Percentiles rank a stretch among this genome's conserved stretches.
Evolutionary conservation across 306 rosid species (phyloP).

Genomic region (Vicia faba): DNA sequence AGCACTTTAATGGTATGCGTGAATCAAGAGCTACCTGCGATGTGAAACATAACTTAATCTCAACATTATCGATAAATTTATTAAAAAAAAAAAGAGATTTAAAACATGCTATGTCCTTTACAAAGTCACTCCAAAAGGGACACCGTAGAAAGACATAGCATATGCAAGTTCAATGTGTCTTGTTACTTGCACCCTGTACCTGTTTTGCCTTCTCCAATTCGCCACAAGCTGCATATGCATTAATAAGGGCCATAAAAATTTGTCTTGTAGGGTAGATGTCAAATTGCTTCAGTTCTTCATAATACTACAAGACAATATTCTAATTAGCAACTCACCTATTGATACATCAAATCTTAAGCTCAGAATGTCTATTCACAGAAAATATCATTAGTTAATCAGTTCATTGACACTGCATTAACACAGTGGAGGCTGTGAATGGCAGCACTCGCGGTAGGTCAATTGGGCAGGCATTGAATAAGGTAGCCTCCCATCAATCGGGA

Average conservation of each 20-base stretch:
- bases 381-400: slow-evolving; percentile 18
- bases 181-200: slow-evolving; percentile 48
- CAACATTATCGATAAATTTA: neutral
- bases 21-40: slow-evolving; percentile 61
- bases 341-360: slow-evolving; percentile 27
- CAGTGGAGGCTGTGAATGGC: neutral
- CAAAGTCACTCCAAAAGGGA: slow-evolving; percentile 5
- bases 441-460: neutral
- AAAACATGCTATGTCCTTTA: slow-evolving; percentile 8
- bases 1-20: slow-evolving; percentile 45
- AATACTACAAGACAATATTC: slow-evolving; percentile 57
- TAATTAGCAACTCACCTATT: slow-evolving; percentile 41
- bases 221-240: slow-evolving; percentile 76
- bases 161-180: slow-evolving; percentile 16
- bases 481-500: slow-evolving; percentile 4
- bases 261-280: slow-evolving; percentile 49
- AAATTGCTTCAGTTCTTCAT: slow-evolving; percentile 55
- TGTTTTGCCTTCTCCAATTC: slow-evolving; percentile 83
- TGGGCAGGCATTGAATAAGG: neutral
- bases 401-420: slow-evolving; percentile 10
- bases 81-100: neutral
- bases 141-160: neutral
- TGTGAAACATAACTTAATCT: slow-evolving; percentile 22
- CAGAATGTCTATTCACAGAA: slow-evolving; percentile 18
- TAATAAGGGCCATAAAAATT: slow-evolving; percentile 67